These are phyloP conservation scores for Fragaria ananassa DNA, from an alignment of 306 rosid species.

Conservation along the genomic window DNA sequence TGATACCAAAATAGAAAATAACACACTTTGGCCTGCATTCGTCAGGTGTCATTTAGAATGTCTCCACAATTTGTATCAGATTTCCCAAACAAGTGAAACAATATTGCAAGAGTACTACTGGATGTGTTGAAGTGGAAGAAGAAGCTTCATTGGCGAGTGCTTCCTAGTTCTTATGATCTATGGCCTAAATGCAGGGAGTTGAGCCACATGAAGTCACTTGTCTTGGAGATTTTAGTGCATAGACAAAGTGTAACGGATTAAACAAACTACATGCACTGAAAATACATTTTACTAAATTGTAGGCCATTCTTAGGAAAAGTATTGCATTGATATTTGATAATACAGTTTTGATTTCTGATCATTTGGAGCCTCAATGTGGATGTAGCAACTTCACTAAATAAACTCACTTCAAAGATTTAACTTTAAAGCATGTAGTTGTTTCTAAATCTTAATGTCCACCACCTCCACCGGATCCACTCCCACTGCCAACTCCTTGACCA, in stretches of 20 bases:
- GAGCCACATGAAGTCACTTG: neutral
- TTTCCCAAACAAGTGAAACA: neutral
- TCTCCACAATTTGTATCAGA: neutral
- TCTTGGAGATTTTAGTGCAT: neutral
- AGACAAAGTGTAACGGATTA: neutral
- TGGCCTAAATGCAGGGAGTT: neutral
- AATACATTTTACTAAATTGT: neutral
- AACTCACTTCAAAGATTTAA: neutral
- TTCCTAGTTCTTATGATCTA: no score
- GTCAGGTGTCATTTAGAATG: neutral
- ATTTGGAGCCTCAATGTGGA: neutral
- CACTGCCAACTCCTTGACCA: slow-evolving; percentile 48
- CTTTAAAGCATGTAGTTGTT: neutral
- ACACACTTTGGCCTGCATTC: neutral
- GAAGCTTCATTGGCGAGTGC: neutral
- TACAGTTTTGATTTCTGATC: neutral
- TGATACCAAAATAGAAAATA: no score
- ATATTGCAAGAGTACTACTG: no score
- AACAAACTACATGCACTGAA: neutral
- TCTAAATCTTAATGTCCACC: slow-evolving; percentile 28
- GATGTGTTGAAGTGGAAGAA: neutral
- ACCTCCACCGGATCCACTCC: slow-evolving; percentile 42
- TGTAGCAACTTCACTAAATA: neutral
- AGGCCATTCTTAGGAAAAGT: no score
- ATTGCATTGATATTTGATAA: neutral